phyloP scores from a whole-genome alignment of 306 rosid species.

The Senna siamea region DNA sequence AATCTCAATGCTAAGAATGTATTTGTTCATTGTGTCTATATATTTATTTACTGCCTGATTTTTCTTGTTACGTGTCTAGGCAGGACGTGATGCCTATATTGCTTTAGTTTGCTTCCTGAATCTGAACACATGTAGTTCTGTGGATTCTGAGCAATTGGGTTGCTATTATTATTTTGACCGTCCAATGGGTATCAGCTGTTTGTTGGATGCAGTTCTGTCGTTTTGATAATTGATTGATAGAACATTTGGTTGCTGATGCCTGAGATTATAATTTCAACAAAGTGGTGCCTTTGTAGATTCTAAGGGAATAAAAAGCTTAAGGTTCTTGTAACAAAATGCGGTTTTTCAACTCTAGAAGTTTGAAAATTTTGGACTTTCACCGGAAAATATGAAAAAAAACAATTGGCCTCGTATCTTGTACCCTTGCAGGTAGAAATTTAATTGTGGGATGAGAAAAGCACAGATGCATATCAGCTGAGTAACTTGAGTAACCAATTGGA shows the following conservation, averaged over 20 bases:
- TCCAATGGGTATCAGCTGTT: neutral
- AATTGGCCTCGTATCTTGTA: neutral
- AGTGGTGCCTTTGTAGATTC: neutral
- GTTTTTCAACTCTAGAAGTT: neutral
- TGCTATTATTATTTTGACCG: neutral
- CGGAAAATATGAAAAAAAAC: neutral
- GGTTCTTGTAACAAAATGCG: neutral
- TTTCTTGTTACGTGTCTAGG: neutral
- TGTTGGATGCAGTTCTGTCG: neutral
- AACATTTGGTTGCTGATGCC: neutral
- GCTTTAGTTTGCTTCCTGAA: neutral
- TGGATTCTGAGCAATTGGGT: neutral
- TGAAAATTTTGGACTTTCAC: neutral
- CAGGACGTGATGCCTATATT: neutral
- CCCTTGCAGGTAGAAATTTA: neutral
- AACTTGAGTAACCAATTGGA: neutral
- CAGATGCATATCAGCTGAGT: neutral
- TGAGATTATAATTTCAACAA: neutral
- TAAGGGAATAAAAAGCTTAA: neutral
- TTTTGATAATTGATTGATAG: neutral
- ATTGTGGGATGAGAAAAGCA: neutral
- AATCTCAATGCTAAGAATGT: neutral
- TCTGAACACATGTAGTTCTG: neutral
- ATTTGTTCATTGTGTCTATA: neutral
- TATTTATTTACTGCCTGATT: constrained; percentile 1